Percentiles rank a stretch among this genome's conserved stretches.
Evolutionary conservation across 371 early-diverging fungal genomes (phyloP).

Genomic region (Caulochytrium protostelioides): DNA sequence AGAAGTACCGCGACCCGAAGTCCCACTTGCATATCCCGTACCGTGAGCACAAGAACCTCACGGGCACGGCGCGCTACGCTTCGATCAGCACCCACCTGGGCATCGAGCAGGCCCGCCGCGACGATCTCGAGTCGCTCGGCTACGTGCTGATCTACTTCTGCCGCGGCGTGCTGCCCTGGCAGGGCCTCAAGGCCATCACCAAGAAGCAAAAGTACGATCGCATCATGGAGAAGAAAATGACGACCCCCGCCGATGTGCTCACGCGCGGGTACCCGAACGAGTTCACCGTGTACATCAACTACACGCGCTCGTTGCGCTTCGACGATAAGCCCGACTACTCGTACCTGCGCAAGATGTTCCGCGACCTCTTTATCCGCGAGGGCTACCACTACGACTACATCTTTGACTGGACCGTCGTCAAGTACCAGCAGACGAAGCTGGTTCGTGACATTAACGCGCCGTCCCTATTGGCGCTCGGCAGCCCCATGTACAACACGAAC

Average conservation of each 20-base stretch:
- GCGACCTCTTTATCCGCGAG: conserved; percentile 83
- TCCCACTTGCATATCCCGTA: conserved; percentile 95
- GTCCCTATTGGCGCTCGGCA: neutral
- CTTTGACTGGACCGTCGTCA: conserved; percentile 73
- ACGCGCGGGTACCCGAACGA: conserved; percentile 68
- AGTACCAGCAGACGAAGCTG: neutral
- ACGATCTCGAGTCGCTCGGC: conserved; percentile 97
- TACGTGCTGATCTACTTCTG: conserved; percentile 99
- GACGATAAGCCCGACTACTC: conserved; percentile 98
- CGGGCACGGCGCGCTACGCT: conserved; percentile 98
- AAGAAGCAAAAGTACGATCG: conserved; percentile 98
- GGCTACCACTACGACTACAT: conserved; percentile 89
- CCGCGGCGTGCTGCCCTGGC: conserved; percentile 98
- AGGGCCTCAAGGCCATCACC: conserved; percentile 92
- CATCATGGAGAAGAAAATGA: conserved; percentile 99
- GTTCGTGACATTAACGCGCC: neutral
- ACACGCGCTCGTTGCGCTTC: conserved; percentile 86
- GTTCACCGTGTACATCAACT: conserved; percentile 90
- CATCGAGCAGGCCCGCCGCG: conserved; percentile 95
- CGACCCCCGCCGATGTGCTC: conserved; percentile 83
- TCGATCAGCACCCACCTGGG: conserved; percentile 93
- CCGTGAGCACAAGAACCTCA: conserved; percentile 93
- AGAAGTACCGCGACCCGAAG: conserved; percentile 90
- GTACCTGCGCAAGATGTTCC: conserved; percentile 87
- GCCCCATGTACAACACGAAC: neutral